Conservation (phyloP, 306 rosid genomes). For the Cicer pinnatifidum region DNA sequence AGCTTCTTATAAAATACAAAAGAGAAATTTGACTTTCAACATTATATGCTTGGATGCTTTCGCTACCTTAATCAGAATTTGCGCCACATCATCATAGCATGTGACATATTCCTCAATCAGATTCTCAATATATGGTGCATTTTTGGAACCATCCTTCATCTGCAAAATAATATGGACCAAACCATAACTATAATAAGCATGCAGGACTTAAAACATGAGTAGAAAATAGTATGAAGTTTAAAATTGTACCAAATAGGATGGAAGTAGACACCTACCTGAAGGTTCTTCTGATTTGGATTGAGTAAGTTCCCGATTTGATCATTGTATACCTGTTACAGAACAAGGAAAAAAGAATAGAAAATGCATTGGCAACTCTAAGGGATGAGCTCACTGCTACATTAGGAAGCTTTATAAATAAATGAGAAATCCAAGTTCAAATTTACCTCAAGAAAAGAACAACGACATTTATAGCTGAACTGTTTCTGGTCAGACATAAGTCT, state of each 20-base stretch:
- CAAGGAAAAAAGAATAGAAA: neutral
- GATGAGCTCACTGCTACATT: constrained; percentile 6
- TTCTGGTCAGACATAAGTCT: constrained; percentile 64
- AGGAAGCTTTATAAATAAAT: neutral
- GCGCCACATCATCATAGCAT: constrained; percentile 78
- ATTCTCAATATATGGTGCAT: constrained; percentile 71
- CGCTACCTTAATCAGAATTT: constrained; percentile 83
- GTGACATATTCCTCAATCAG: constrained; percentile 92
- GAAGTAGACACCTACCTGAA: constrained; percentile 62
- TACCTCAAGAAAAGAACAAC: constrained; percentile 94
- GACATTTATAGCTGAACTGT: constrained; percentile 81
- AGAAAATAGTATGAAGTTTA: constrained; percentile 23
- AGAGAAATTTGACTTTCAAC: constrained; percentile 32
- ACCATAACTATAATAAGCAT: constrained; percentile 22
- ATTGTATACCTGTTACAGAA: constrained; percentile 46
- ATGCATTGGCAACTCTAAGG: constrained; percentile 1
- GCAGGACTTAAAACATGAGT: constrained; percentile 20
- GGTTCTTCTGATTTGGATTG: constrained; percentile 61
- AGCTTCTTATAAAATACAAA: constrained; percentile 13
- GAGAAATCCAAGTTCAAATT: constrained; percentile 13
- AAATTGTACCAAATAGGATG: constrained; percentile 14
- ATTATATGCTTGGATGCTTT: constrained; percentile 9
- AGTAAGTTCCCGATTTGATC: constrained; percentile 53
- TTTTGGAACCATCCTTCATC: constrained; percentile 81
- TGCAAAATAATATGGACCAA: constrained; percentile 47